Percentiles rank a stretch among this genome's conserved stretches.
Evolutionary conservation across 164 flowering plant genomes (phyloP).

Genomic region (Annona squamosa): DNA sequence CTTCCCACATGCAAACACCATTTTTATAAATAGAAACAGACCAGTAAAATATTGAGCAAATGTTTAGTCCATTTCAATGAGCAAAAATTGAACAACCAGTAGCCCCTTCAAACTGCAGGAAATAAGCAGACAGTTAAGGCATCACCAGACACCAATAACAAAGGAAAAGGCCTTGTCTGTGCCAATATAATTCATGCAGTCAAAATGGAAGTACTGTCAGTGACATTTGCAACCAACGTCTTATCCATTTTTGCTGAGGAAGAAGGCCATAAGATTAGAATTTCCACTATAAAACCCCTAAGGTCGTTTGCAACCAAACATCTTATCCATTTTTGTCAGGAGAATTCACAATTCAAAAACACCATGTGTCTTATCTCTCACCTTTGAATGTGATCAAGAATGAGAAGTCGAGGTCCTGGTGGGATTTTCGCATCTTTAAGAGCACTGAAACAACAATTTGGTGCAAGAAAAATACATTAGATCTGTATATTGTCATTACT

Average conservation of each 20-base stretch:
- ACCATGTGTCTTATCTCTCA: constrained; percentile 10
- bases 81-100: too few species aligned
- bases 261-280: neutral
- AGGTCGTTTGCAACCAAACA: neutral
- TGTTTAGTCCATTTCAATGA: too few species aligned
- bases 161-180: too few species aligned
- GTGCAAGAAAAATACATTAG: neutral
- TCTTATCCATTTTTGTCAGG: neutral
- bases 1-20: neutral
- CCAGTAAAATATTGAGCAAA: too few species aligned
- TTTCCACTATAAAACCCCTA: neutral
- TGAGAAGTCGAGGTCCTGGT: constrained; percentile 93
- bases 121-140: too few species aligned
- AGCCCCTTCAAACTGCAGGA: too few species aligned
- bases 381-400: constrained; percentile 83
- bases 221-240: neutral
- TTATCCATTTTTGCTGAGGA: neutral
- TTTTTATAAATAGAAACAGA: too few species aligned
- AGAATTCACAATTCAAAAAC: neutral
- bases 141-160: too few species aligned
- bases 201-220: neutral
- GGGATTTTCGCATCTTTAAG: constrained; percentile 88
- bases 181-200: neutral
- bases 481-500: neutral
- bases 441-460: constrained; percentile 52